Base-by-base conservation (phyloP, 345 rosid species). In the Isatis tinctoria region DNA sequence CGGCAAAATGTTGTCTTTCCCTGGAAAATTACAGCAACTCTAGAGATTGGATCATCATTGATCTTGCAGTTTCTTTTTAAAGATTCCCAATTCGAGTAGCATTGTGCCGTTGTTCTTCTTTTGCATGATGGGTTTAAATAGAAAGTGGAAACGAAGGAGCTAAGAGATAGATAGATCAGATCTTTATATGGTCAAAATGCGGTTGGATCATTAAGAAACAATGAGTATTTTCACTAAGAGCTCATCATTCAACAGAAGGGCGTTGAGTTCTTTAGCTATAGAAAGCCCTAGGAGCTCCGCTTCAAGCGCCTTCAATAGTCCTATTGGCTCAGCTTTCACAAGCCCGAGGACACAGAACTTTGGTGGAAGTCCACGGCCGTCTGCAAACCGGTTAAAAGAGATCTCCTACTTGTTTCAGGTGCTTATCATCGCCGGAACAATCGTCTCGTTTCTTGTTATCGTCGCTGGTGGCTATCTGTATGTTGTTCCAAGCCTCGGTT, bases 401-500 rank as follows among this genome's bases (percentile, higher is more conserved):
- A 73, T 82, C 27, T 82, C 86, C 0, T 84, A 73, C 26, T 79
- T 87, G 84, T 83, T 85, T 77, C 84, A 58, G 12, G 71, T 83
- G 44, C 81, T 87, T 74, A 69, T 83, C 36, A 80, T 85, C n/a
- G 47, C 83, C 1, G 94, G 92, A 4, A 77, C 79, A 41, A 67
- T 85, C 35, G 71, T 90, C n/a, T 82, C 92, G 0, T 85, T 88
- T 73, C 47, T 79, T 6, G 63, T 85, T 36, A 82, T 84, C 72
- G 69, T 88, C 59, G 79, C 73, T 36, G 87, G 87, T 1, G 86
- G 94, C 77, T 92, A 88, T 70, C 41, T 84, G 5, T 82, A 83
- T 69, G 85, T 90, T 56, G 84, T 90, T 41, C 97, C 96, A 62
- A 90, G 85, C 70, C 83, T 90, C 17, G 81, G 78, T n/a, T 75